Percentiles rank a stretch among this genome's conserved stretches.
phyloP scores from a whole-genome alignment of 2,329 filamentous ascomycete species.

The Ramichloridium luteum region DNA sequence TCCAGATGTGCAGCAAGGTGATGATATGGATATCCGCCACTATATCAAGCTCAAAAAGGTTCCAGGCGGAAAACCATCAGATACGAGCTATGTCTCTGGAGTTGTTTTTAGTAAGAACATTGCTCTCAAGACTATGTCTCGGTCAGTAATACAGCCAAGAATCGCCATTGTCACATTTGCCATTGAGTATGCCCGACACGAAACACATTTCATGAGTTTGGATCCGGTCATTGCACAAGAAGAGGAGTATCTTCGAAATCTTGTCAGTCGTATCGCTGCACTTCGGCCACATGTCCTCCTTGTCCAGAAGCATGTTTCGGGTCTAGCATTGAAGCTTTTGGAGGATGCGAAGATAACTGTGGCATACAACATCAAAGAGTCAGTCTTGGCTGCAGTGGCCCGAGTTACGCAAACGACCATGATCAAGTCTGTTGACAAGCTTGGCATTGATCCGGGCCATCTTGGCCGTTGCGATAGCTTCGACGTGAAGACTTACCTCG shows the following conservation, averaged over 20 bases:
- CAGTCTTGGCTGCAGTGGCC: slow-evolving; percentile 88
- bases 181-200: slow-evolving; percentile 87
- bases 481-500: slow-evolving; percentile 90
- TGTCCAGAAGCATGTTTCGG: slow-evolving; percentile 87
- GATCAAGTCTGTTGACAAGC: slow-evolving; percentile 88
- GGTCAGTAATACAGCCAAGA: slow-evolving; percentile 69
- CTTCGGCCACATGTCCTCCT: slow-evolving; percentile 74
- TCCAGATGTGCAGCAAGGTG: slow-evolving; percentile 77
- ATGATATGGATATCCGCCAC: slow-evolving; percentile 93
- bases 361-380: slow-evolving; percentile 91
- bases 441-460: slow-evolving; percentile 61
- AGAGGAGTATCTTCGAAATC: slow-evolving; percentile 79
- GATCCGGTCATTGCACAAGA: slow-evolving; percentile 96
- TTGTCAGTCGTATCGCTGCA: slow-evolving; percentile 82
- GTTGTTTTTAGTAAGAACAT: slow-evolving; percentile 97
- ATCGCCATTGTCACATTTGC: slow-evolving; percentile 91
- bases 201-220: slow-evolving; percentile 93
- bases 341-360: slow-evolving; percentile 84
- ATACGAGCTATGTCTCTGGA: slow-evolving; percentile 93
- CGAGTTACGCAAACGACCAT: slow-evolving; percentile 84
- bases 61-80: slow-evolving; percentile 73
- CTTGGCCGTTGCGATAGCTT: slow-evolving; percentile 76
- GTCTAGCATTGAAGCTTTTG: slow-evolving; percentile 76
- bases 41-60: slow-evolving; percentile 98
- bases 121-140: slow-evolving; percentile 89